Evolutionary conservation across 1,284 basidiomycete species (phyloP), one percentile per base, ranked within the genome.

Genomic region (Mycosarcoma maydis): DNA sequence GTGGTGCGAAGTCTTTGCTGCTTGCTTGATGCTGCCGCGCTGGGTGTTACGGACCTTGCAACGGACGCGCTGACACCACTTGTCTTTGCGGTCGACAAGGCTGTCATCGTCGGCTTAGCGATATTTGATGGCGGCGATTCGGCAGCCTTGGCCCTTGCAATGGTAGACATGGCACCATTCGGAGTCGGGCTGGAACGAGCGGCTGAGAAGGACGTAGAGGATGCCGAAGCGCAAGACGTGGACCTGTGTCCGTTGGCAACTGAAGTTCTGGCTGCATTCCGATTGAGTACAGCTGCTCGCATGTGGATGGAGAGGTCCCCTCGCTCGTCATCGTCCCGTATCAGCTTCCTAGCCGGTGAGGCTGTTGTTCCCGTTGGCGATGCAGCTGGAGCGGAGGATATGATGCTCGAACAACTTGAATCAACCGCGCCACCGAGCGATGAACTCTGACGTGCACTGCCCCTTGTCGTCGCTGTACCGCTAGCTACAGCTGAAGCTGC

Each of bases 261-360:
- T 16, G 70, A 70, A 2, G 51, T 54, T 4, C 73, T 47, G 5
- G 76, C 76, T 1, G 76, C 76, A 30, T 75, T 75, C 17, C 76
- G 64, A 50, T 78, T 78, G 8, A 78, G 58, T n/a, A 75, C 73
- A 8, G 73, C 69, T 6, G 76, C 76, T 6, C 76, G 52, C 58
- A 78, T 54, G 30, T 77, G 51, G 23, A 74, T 69, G 3, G 76
- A 75, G 6, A 73, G 75, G 1, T 72, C 75, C 42, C 73, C 74
- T 10, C 74, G 53, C 44, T 78, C 76, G 5, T 38, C 60, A 11
- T 68, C 67, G 6, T 56, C 58, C 11, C n/a, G 17, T 14, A 23
- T 1, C 34, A 19, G 16, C 4, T 22, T 48, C 27, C 43, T 49
- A n/a, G 33, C 14, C 14, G 43, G 19, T 8, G 57, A 37, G 26